Evolutionary conservation across 345 rosid species (phyloP).

Genomic region (Eucalyptus cloeziana): DNA sequence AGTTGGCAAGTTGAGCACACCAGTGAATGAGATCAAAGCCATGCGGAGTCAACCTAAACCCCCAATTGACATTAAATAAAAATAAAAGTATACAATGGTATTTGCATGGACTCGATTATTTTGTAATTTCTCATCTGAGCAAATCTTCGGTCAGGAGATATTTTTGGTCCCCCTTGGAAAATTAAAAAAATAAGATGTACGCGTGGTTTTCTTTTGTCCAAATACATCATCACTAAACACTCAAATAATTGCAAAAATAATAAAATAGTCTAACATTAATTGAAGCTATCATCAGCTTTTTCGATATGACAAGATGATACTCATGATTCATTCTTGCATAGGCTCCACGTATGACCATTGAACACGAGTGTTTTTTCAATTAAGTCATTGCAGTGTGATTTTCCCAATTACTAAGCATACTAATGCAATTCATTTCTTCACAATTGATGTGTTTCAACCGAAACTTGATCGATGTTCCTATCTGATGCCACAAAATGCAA

Average conservation of each 20-base stretch:
- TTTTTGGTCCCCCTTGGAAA: neutral
- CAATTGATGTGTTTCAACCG: neutral
- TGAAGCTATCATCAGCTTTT: neutral
- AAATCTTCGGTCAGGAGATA: neutral
- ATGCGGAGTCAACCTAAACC: neutral
- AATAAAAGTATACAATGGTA: neutral
- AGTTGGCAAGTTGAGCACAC: neutral
- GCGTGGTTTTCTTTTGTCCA: neutral
- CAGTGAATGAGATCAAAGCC: neutral
- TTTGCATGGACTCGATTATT: neutral
- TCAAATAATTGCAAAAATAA: neutral
- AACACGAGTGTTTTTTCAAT: neutral
- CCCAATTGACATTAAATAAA: neutral
- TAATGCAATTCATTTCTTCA: neutral
- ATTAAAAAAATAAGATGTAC: neutral
- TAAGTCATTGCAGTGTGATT: neutral
- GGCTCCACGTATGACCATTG: neutral
- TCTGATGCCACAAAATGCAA: neutral
- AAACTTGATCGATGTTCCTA: neutral
- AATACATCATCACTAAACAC: neutral
- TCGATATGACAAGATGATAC: neutral
- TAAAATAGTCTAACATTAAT: neutral
- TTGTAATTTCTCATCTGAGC: neutral
- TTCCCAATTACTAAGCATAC: neutral
- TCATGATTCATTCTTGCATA: neutral